Percentiles rank a stretch among this genome's conserved stretches.
phyloP scores from a whole-genome alignment of 2,329 filamentous ascomycete species.

The Hymenoscyphus infarciens region DNA sequence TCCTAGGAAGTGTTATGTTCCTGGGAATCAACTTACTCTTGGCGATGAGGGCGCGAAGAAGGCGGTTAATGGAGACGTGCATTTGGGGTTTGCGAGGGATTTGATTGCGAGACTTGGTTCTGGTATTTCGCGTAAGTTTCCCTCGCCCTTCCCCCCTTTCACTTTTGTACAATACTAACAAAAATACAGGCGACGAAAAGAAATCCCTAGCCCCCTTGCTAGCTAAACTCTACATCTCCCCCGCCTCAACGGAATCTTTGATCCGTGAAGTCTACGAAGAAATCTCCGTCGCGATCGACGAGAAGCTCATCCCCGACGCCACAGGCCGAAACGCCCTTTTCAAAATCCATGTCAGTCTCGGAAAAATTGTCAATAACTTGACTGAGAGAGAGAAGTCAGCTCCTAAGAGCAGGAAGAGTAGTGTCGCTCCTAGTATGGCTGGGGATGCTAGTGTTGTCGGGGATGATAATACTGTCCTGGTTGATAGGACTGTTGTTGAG shows the following conservation, averaged over 20 bases:
- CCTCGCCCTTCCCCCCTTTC: background rate
- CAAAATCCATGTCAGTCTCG: slow-evolving; percentile 64
- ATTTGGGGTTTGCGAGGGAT: slow-evolving; percentile 73
- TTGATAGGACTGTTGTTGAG: slow-evolving; percentile 32
- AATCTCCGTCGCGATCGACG: slow-evolving; percentile 60
- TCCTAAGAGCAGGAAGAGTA: slow-evolving; percentile 25
- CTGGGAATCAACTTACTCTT: slow-evolving; percentile 40
- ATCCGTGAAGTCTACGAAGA: slow-evolving; percentile 56
- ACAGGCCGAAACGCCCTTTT: slow-evolving; percentile 61
- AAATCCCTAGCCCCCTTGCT: slow-evolving; percentile 76
- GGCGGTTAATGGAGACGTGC: slow-evolving; percentile 70
- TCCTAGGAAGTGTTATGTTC: slow-evolving; percentile 69
- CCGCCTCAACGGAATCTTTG: slow-evolving; percentile 58
- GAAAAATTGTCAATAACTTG: slow-evolving; percentile 63
- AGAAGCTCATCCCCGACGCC: slow-evolving; percentile 55
- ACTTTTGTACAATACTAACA: slow-evolving; percentile 33
- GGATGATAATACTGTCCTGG: slow-evolving; percentile 36
- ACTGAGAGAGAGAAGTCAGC: slow-evolving; percentile 40
- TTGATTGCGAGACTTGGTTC: slow-evolving; percentile 71
- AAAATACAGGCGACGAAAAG: slow-evolving; percentile 69
- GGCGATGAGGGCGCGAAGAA: slow-evolving; percentile 56
- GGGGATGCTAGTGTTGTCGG: slow-evolving; percentile 27
- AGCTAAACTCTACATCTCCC: slow-evolving; percentile 75
- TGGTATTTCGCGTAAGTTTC: slow-evolving; percentile 60
- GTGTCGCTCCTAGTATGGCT: slow-evolving; percentile 35